A percentile compares a stretch with the other conserved stretches of the same genome.
Conservation (phyloP, 2,329 filamentous ascomycete genomes). For the Proliferodiscus dingleyae region DNA sequence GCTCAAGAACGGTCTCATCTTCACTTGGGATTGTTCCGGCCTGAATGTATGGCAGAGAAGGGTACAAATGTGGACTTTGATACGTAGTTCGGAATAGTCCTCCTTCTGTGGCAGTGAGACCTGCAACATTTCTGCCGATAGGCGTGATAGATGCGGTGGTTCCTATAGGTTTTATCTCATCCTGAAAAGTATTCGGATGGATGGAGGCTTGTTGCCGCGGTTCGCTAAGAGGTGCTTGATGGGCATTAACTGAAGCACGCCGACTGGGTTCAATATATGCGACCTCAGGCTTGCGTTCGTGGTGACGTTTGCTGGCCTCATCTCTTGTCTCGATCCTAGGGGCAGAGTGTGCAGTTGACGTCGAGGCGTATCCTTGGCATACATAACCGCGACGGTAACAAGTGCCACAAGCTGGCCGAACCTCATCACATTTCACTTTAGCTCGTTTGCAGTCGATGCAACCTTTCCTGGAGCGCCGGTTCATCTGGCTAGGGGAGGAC, state of each 20-base stretch:
- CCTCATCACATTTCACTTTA: conserved; percentile 66
- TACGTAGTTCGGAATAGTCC: too few species aligned
- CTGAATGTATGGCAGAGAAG: conserved; percentile 21
- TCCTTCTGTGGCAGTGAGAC: too few species aligned
- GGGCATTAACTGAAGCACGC: too few species aligned
- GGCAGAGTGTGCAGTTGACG: not conserved
- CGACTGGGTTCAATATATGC: too few species aligned
- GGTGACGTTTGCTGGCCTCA: too few species aligned
- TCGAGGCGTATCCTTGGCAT: conserved; percentile 27
- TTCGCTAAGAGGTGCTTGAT: too few species aligned
- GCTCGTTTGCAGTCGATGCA: conserved; percentile 60
- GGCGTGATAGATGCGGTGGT: not conserved
- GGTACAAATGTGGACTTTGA: not conserved
- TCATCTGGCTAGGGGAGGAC: conserved; percentile 2
- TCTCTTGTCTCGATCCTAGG: not conserved
- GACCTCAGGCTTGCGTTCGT: too few species aligned
- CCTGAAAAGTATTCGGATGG: too few species aligned
- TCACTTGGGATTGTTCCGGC: conserved; percentile 23
- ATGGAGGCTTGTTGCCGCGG: too few species aligned
- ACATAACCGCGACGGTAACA: conserved; percentile 30
- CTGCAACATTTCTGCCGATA: too few species aligned
- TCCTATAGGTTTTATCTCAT: too few species aligned
- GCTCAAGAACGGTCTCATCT: conserved; percentile 28
- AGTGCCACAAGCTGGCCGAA: conserved; percentile 27
- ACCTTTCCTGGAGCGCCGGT: conserved; percentile 32